These are phyloP conservation scores for Colletotrichum sp. DNA, from an alignment of 2,329 filamentous ascomycete species.

Conservation along the genomic window DNA sequence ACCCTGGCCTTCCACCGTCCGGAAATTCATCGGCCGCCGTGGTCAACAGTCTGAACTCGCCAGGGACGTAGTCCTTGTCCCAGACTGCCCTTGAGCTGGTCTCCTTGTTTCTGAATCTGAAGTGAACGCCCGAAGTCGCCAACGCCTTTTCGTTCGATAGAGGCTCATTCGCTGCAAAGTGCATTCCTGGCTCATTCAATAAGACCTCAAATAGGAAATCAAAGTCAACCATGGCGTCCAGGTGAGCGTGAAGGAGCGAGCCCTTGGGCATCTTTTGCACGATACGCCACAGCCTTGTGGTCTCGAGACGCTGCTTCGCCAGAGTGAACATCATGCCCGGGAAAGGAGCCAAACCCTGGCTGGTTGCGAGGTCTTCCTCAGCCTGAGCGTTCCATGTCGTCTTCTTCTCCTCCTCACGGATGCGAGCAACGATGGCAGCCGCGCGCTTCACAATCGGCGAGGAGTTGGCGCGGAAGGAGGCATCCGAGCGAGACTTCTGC, in stretches of 20 bases:
- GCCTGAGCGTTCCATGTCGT: constrained; percentile 74
- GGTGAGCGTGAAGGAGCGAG: constrained; percentile 76
- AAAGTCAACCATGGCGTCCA: constrained; percentile 83
- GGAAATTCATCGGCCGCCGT: constrained; percentile 74
- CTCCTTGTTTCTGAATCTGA: constrained; percentile 54
- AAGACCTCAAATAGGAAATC: constrained; percentile 74
- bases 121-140: constrained; percentile 58
- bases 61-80: constrained; percentile 62
- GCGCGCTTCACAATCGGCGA: constrained; percentile 77
- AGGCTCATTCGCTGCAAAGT: constrained; percentile 60
- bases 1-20: constrained; percentile 67
- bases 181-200: constrained; percentile 71
- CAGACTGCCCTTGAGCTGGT: constrained; percentile 55
- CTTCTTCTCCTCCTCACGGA: constrained; percentile 74
- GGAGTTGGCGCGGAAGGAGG: constrained; percentile 68
- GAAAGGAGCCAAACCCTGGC: constrained; percentile 64
- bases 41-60: constrained; percentile 56
- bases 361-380: constrained; percentile 65
- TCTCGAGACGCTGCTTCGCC: constrained; percentile 77
- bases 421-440: constrained; percentile 73
- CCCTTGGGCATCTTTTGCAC: constrained; percentile 83
- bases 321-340: constrained; percentile 86
- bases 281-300: constrained; percentile 79
- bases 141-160: constrained; percentile 57
- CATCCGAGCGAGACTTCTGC: constrained; percentile 78